Evolutionary conservation across 129 eudicot species (phyloP), one percentile per base, ranked within the genome.

Genomic region (Dittrichia graveolens): DNA sequence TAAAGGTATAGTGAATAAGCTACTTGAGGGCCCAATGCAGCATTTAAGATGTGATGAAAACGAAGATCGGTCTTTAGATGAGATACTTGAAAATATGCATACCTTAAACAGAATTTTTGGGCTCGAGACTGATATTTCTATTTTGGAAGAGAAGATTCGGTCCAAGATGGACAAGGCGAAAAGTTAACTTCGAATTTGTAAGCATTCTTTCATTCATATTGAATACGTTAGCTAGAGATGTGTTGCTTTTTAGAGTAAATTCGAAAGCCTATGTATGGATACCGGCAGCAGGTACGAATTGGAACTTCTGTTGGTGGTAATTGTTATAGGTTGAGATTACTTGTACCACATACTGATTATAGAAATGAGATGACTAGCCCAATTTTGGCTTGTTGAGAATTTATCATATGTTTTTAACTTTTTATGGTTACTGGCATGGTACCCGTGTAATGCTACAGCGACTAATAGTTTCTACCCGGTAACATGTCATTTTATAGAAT

Each of bases 21-120:
- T 94, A 42, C 96, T 94, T n/a, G 95, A 90, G 50, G 98, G 98
- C 35, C 98, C 98, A 24, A 89, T 94, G 96, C 90, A 87, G 59
- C 98, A 94, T 70, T 69, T 94, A 69, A 76, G 95, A 70, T 85
- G 91, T 67, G 93, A 88, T 75, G 96, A 86, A 13, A 69, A 3
- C 15, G 96, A 86, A 42, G 80, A 75, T 4, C 77, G 95, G 6
- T 31, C 79, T 49, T 71, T 87, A 61, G 79, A 46, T 42, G 96
- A 90, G 71, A 87, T 86, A 31, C 82, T 94, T 34, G 98, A 90
- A 56, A 94, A 94, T 62, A 88, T 90, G 96, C 95, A 87, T 43
- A 85, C 98, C 6, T 88, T 94, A 6, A 94, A 87, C 73, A 85
- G 98, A 72, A 78, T 94, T 15, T 94, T 83, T 56, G 86, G 84